A percentile compares a stretch with the other conserved stretches of the same genome.
phyloP scores from a whole-genome alignment of 495 filamentous ascomycete species.

The Apiosordaria backusii region DNA sequence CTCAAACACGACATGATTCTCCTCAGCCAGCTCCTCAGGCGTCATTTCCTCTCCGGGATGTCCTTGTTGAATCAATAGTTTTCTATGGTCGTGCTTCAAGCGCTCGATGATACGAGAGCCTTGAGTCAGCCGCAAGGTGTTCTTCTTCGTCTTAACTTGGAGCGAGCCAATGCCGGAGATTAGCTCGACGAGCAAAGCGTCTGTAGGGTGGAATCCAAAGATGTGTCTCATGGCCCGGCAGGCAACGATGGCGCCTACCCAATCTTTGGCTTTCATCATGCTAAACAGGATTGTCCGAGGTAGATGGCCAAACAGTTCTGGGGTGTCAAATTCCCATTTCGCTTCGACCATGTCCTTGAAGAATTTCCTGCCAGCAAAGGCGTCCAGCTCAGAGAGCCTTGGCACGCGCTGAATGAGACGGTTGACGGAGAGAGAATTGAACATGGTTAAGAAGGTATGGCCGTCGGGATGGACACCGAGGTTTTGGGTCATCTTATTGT shows the following conservation, averaged over 20 bases:
- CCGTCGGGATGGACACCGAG: slow-evolving; percentile 55
- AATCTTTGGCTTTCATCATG: slow-evolving; percentile 44
- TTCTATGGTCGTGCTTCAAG: slow-evolving; percentile 24
- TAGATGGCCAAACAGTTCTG: slow-evolving; percentile 33
- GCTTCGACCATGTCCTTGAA: slow-evolving; percentile 58
- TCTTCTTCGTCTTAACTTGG: slow-evolving; percentile 33
- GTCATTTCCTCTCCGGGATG: slow-evolving; percentile 24
- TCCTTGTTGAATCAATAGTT: slow-evolving; percentile 18
- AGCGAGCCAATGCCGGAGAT: slow-evolving; percentile 36
- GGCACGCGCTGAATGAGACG: slow-evolving; percentile 38
- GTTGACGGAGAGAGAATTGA: slow-evolving; percentile 47
- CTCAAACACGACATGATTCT: slow-evolving; percentile 30
- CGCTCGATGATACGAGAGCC: slow-evolving; percentile 33
- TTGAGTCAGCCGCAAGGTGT: slow-evolving; percentile 32
- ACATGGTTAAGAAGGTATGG: slow-evolving; percentile 68
- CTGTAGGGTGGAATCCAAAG: slow-evolving; percentile 50
- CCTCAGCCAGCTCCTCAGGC: slow-evolving; percentile 24
- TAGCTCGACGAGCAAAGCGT: slow-evolving; percentile 42
- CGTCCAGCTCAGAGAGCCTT: slow-evolving; percentile 45
- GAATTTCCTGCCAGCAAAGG: slow-evolving; percentile 50
- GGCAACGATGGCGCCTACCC: slow-evolving; percentile 57
- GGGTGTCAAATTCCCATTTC: slow-evolving; percentile 33
- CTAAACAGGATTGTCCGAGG: slow-evolving; percentile 44
- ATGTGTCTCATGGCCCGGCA: slow-evolving; percentile 51
- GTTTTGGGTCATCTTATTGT: slow-evolving; percentile 39